Evolutionary conservation across 192 early-diverging fungal genomes (phyloP).

Genomic region (Gryganskiella cystojenkinii): DNA sequence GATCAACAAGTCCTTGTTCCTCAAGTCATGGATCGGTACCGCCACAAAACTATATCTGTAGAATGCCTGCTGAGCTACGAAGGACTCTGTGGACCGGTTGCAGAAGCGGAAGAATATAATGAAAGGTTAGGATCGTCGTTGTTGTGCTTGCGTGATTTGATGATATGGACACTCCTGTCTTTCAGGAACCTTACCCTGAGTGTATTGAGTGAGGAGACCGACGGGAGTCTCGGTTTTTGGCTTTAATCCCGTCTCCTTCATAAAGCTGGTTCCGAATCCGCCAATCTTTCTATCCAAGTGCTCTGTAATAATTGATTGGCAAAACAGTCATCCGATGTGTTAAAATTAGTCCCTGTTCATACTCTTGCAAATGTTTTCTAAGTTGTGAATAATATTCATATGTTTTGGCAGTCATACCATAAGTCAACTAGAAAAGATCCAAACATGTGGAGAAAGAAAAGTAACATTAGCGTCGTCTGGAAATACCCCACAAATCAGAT

Average conservation of each 20-base stretch:
- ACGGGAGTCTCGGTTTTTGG: constrained; percentile 39
- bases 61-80: constrained; percentile 44
- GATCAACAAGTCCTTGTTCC: constrained; percentile 29
- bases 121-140: no score
- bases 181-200: constrained; percentile 50
- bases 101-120: not conserved
- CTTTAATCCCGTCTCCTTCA: constrained; percentile 35
- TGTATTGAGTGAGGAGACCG: constrained; percentile 50
- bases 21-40: constrained; percentile 47
- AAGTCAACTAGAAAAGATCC: constrained; percentile 12
- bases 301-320: constrained; percentile 13
- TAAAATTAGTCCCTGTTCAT: not conserved
- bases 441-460: not conserved
- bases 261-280: constrained; percentile 54
- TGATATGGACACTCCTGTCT: not conserved
- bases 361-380: not conserved
- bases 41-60: constrained; percentile 51
- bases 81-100: constrained; percentile 21
- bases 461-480: not conserved
- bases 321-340: no score
- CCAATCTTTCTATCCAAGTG: constrained; percentile 39
- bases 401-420: constrained; percentile 19
- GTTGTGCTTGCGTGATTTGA: no score
- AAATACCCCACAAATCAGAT: not conserved
- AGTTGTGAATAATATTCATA: no score